Conservation (phyloP, 352 stramenopile species). For the Phytophthora nicotianae region DNA sequence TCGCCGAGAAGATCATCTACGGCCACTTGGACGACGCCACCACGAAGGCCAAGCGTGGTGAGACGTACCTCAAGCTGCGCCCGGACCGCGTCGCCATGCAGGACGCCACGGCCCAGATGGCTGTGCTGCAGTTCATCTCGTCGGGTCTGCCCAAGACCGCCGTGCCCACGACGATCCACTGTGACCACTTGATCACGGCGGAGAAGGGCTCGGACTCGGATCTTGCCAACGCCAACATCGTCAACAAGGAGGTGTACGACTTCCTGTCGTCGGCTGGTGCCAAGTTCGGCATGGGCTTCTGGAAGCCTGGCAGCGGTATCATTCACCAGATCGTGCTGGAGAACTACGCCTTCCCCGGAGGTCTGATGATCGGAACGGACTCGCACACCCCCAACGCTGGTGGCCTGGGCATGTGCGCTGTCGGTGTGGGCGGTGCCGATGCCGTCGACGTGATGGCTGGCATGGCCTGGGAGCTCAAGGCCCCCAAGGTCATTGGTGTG, state of each 20-base stretch:
- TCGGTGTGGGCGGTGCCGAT: conserved; percentile 92
- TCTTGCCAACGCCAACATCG: conserved; percentile 87
- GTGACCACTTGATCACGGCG: conserved; percentile 94
- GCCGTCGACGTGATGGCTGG: conserved; percentile 94
- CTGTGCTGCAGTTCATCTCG: conserved; percentile 95
- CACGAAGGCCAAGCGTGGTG: conserved; percentile 80
- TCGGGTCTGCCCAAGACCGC: conserved; percentile 93
- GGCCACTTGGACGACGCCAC: conserved; percentile 91
- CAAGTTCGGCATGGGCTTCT: conserved; percentile 96
- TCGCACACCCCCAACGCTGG: conserved; percentile 94
- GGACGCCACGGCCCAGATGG: conserved; percentile 95
- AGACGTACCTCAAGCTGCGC: conserved; percentile 94
- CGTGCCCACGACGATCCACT: conserved; percentile 94
- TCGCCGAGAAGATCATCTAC: conserved; percentile 96
- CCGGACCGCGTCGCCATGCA: conserved; percentile 95
- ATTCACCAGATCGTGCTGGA: conserved; percentile 96
- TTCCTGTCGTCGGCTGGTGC: conserved; percentile 91
- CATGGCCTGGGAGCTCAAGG: conserved; percentile 95
- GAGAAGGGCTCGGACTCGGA: conserved; percentile 91
- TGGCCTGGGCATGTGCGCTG: conserved; percentile 93
- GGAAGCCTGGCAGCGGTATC: conserved; percentile 93
- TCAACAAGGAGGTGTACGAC: conserved; percentile 94
- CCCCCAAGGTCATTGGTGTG: conserved; percentile 95
- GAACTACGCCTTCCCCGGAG: conserved; percentile 95
- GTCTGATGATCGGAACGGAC: conserved; percentile 95